Percentiles rank a stretch among this genome's conserved stretches.
Conservation (phyloP, 2,329 filamentous ascomycete genomes). For the Sporothrix protearum region DNA sequence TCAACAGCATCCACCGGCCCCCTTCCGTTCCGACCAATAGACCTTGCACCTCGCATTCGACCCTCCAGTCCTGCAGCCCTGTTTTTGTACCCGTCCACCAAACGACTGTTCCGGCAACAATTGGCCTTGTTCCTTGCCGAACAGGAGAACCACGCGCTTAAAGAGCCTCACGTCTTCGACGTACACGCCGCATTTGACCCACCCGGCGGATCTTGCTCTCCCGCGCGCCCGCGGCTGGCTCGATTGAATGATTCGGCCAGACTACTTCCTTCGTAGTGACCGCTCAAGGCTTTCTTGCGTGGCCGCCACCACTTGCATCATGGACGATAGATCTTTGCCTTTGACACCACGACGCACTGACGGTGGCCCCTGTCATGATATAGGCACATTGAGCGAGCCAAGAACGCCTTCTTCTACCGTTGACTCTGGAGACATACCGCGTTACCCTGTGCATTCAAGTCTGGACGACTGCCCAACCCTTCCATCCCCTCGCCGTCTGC, state of each 20-base stretch:
- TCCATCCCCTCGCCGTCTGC: background rate
- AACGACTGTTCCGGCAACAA: background rate
- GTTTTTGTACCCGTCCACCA: background rate
- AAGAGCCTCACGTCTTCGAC: background rate
- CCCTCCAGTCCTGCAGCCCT: background rate
- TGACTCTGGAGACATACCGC: background rate
- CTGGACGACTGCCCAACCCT: background rate
- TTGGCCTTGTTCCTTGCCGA: background rate
- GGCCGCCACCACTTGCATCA: constrained; percentile 8
- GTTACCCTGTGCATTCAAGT: background rate
- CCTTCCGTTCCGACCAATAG: background rate
- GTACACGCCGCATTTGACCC: background rate
- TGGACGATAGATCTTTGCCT: constrained; percentile 8
- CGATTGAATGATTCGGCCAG: background rate
- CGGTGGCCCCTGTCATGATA: background rate
- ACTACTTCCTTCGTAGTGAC: background rate
- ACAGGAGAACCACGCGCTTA: background rate
- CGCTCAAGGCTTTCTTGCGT: background rate
- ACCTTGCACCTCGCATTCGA: background rate
- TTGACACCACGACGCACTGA: background rate
- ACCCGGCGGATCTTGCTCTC: background rate
- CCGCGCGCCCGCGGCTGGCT: background rate
- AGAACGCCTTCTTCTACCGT: background rate
- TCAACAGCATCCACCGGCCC: background rate
- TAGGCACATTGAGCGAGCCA: background rate